Percentiles rank a stretch among this genome's conserved stretches.
Conservation (phyloP, 345 rosid species). For the Pugionium cornutum region DNA sequence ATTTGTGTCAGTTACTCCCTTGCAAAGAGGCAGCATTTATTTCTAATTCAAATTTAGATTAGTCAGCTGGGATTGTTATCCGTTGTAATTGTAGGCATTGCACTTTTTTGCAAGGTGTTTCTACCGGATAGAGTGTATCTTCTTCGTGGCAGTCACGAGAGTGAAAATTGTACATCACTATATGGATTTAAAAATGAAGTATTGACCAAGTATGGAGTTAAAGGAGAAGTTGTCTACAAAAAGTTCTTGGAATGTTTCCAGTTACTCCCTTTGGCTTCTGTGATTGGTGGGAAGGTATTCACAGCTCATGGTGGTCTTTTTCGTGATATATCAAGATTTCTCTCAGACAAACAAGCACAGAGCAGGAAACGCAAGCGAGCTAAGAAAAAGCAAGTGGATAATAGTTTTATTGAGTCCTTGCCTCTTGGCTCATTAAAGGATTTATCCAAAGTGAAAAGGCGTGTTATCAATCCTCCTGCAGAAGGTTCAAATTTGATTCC, state of each 20-base stretch:
- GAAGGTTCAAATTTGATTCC: conserved; percentile 42
- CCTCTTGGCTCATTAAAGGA: conserved; percentile 42
- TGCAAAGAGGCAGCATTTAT: background rate
- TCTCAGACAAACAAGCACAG: conserved; percentile 38
- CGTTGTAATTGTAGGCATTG: background rate
- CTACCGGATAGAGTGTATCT: conserved; percentile 41
- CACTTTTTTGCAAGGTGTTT: conserved; percentile 30
- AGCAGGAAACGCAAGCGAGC: conserved; percentile 40
- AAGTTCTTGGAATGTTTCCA: conserved; percentile 44
- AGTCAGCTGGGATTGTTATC: background rate
- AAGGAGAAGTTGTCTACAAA: conserved; percentile 43
- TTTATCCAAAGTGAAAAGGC: conserved; percentile 39
- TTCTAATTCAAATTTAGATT: background rate
- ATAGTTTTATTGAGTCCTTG: conserved; percentile 25
- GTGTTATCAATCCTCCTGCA: conserved; percentile 38
- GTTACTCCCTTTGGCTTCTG: conserved; percentile 42
- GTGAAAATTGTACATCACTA: conserved; percentile 37
- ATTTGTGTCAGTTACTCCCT: background rate
- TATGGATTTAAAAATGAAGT: conserved; percentile 44
- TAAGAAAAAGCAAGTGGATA: conserved; percentile 38
- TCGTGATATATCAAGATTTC: conserved; percentile 38
- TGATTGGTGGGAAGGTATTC: conserved; percentile 42
- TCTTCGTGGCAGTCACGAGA: conserved; percentile 44
- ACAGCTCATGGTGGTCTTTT: conserved; percentile 47
- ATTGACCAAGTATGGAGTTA: conserved; percentile 40